Conservation (phyloP, 176 grass and related monocot genomes). For the Typha latifolia region DNA sequence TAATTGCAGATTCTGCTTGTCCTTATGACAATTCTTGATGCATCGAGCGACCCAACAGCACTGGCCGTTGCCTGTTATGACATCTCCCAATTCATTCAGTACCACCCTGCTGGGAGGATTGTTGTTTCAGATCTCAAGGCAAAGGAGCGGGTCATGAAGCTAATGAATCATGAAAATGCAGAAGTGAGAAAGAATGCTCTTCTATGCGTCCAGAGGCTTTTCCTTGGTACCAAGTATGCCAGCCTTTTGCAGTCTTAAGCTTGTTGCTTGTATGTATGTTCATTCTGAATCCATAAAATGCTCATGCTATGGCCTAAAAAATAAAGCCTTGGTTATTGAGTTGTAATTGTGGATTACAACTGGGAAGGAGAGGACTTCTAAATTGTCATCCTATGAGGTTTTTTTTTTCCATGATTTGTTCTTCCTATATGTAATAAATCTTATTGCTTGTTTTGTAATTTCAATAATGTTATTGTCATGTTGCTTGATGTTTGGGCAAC, state of each 20-base stretch:
- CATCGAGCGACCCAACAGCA: conserved; percentile 62
- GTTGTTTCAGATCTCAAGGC: conserved; percentile 72
- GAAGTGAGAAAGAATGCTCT: conserved; percentile 88
- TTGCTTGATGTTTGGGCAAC: not conserved
- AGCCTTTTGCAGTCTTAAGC: conserved; percentile 66
- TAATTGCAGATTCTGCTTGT: conserved; percentile 67
- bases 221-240: conserved; percentile 83
- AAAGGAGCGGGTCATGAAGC: conserved; percentile 93
- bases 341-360: too few species aligned
- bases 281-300: conserved; percentile 18
- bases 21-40: conserved; percentile 79
- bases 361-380: too few species aligned
- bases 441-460: not conserved
- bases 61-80: conserved; percentile 87
- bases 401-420: conserved; percentile 23
- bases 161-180: conserved; percentile 72
- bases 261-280: conserved; percentile 30
- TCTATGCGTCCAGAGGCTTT: conserved; percentile 89
- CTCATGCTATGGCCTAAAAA: not conserved
- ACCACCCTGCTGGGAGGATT: conserved; percentile 70
- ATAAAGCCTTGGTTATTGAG: too few species aligned
- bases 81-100: conserved; percentile 91
- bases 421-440: conserved; percentile 60
- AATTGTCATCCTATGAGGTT: conserved; percentile 24
- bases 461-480: not conserved